Base-by-base conservation (phyloP, 2,329 filamentous ascomycete genomes). In the Didymella pomorum region DNA sequence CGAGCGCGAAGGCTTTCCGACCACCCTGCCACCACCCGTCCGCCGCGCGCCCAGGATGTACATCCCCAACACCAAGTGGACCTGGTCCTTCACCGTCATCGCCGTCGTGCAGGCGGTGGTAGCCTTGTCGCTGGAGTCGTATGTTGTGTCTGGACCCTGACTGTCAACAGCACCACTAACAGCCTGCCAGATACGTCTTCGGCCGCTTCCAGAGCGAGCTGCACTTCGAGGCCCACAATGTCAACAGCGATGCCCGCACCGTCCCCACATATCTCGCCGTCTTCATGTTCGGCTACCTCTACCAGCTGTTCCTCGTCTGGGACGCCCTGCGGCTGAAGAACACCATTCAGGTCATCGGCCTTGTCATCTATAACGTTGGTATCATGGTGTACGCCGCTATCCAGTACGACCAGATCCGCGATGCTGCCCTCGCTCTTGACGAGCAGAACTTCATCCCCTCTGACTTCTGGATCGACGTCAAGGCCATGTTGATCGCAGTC, bases 251-350 rank as follows among this genome's bases (percentile, higher is more conserved):
- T 48, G 79, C 81, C 47, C 81, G 80, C 76, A 86, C 93, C 0
- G 97, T 99, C 64, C 94, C 95, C 25, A 98, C 94, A 35, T 98
- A 97, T 79, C 84, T 99, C 58, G 92, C 94, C 23, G 87, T 99
- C 45, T 97, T 98, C 82, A 97, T 97, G 76, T 97, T 99, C 77
- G 95, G 92, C 61, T 98, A 96, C 80, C 78, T 99, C 57, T 99
- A 98, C 80, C 89, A 97, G 74, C 81, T 98, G 29, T 81, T 96
- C 26, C 83, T 99, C 52, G 91, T 95, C 12, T 98, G 93, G 85
- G 95, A 99, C 81, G 95, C 94, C 16, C 83, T 99, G 58, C 89
- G 93, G 63, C 83, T 94, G 74, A 97, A 97, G 79, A 99, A 99
- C 80, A 99, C 95, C 11, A 99, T 99, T 82, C 95, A 99, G 78